phyloP scores from a whole-genome alignment of 257 asterid genomes.

The Salvia hispanica region DNA sequence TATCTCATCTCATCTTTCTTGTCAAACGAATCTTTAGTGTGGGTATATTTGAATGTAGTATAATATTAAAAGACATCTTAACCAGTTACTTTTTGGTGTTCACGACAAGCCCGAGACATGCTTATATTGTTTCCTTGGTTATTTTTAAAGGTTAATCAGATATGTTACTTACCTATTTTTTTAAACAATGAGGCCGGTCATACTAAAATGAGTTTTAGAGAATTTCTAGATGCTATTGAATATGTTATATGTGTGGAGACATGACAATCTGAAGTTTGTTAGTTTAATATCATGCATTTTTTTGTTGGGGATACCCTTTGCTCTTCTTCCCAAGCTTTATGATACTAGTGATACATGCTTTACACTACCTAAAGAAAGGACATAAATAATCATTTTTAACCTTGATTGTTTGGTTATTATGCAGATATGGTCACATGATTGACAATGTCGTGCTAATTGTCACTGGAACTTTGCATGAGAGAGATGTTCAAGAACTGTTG shows the following conservation, averaged over 20 bases:
- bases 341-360: not conserved
- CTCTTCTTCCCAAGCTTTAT: conserved; percentile 2
- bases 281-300: too few relatives aligned
- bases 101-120: conserved; percentile 7
- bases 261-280: too few relatives aligned
- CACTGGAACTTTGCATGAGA: conserved; percentile 93
- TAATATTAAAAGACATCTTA: not conserved
- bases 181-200: not conserved
- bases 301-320: too few relatives aligned
- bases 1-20: too few relatives aligned
- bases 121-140: conserved; percentile 13
- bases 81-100: not conserved
- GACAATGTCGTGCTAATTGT: conserved; percentile 92
- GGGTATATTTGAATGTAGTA: not conserved
- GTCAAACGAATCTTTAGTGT: too few relatives aligned
- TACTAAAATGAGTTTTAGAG: not conserved
- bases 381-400: not conserved
- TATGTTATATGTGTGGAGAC: not conserved
- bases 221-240: not conserved
- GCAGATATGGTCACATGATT: conserved; percentile 92
- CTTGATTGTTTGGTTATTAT: conserved; percentile 26
- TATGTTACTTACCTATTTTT: not conserved
- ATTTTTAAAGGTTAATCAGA: conserved; percentile 2
- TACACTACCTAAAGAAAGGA: not conserved
- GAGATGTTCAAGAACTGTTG: conserved; percentile 91